Conservation (phyloP, 2,329 filamentous ascomycete genomes). For the Fusarium sp. region DNA sequence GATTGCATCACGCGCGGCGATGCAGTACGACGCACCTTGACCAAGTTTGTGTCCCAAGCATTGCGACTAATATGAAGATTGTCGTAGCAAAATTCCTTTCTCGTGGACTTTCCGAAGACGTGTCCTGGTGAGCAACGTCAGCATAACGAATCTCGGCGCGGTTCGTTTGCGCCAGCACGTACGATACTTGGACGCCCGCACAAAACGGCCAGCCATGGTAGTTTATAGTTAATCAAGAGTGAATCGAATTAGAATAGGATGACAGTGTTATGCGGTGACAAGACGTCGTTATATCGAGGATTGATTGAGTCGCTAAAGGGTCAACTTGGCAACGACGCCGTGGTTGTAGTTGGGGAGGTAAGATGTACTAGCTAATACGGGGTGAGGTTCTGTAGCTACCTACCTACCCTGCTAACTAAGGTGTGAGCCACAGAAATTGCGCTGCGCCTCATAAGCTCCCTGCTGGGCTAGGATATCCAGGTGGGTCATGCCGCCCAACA, state of each 20-base stretch:
- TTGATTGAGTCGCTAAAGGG: slow-evolving; percentile 12
- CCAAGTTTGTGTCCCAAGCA: slow-evolving; percentile 98
- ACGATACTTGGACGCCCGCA: slow-evolving; percentile 75
- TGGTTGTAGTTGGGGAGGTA: slow-evolving; percentile 29
- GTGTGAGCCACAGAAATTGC: slow-evolving; percentile 33
- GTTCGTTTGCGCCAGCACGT: slow-evolving; percentile 49
- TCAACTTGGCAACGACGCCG: slow-evolving; percentile 35
- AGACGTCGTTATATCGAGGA: slow-evolving; percentile 2
- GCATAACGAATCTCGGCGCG: slow-evolving; percentile 35
- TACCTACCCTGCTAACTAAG: neutral
- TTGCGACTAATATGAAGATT: slow-evolving; percentile 97
- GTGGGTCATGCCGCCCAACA: slow-evolving; percentile 18
- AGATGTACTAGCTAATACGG: slow-evolving; percentile 26
- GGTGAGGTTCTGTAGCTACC: slow-evolving; percentile 15
- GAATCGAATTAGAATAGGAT: slow-evolving; percentile 8
- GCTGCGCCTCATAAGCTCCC: slow-evolving; percentile 40
- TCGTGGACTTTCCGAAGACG: slow-evolving; percentile 94
- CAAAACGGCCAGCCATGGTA: slow-evolving; percentile 70
- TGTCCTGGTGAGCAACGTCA: slow-evolving; percentile 71
- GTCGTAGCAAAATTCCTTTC: slow-evolving; percentile 98
- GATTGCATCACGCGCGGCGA: slow-evolving; percentile 21
- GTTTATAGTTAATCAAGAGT: slow-evolving; percentile 28
- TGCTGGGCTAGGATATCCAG: slow-evolving; percentile 20
- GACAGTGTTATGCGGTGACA: slow-evolving; percentile 5
- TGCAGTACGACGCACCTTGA: slow-evolving; percentile 92